A percentile compares a stretch with the other conserved stretches of the same genome.
Conservation (phyloP, 2,329 filamentous ascomycete species). For the Colletotrichum sp. region DNA sequence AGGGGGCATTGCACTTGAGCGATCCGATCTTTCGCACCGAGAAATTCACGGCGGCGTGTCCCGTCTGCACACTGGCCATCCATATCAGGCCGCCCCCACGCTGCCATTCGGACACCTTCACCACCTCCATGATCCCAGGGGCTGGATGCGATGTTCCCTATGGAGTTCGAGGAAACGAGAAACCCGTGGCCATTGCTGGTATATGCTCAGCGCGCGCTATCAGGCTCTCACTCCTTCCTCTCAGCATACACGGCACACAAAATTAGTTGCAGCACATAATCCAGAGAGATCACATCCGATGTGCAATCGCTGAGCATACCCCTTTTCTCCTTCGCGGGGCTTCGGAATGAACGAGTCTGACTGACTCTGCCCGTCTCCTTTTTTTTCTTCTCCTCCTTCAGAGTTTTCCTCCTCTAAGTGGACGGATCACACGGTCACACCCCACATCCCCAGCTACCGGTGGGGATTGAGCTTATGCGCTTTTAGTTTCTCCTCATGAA, state of each 20-base stretch:
- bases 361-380: not conserved
- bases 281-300: not conserved
- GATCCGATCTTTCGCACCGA: not conserved
- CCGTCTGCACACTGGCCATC: not conserved
- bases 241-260: not conserved
- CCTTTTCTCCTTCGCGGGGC: not conserved
- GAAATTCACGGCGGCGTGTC: not conserved
- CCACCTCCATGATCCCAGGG: not conserved
- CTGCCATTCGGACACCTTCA: not conserved
- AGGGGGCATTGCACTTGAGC: not conserved
- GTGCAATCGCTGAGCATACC: not conserved
- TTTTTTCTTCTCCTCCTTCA: not conserved
- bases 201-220: not conserved
- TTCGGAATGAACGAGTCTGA: not conserved
- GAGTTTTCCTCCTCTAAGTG: not conserved
- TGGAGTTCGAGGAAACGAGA: not conserved
- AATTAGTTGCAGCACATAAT: not conserved
- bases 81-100: not conserved
- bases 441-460: not conserved
- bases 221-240: not conserved
- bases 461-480: not conserved
- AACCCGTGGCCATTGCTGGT: not conserved
- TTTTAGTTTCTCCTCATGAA: not conserved
- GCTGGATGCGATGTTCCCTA: not conserved
- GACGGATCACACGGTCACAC: not conserved